phyloP scores from a whole-genome alignment of 164 flowering plant genomes.

The Aristolochia californica region DNA sequence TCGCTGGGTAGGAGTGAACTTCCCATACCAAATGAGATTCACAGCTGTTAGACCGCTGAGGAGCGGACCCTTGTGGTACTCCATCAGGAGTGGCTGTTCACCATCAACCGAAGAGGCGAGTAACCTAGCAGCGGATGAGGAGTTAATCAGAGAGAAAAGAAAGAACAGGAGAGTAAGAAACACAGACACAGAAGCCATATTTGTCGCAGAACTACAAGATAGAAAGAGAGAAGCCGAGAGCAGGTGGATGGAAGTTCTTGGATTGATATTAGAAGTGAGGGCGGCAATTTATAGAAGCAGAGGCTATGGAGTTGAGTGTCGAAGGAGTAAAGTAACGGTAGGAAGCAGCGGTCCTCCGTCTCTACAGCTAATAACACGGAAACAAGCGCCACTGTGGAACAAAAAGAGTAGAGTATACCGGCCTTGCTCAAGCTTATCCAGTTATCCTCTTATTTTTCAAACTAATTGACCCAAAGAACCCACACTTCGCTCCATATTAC shows the following conservation, averaged over 20 bases:
- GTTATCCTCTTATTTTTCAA: background rate
- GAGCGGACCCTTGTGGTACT: conserved; percentile 23
- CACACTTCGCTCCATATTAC: background rate
- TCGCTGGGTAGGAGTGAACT: conserved; percentile 17
- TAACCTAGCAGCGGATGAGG: too few relatives aligned
- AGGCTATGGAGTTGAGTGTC: background rate
- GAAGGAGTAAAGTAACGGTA: background rate
- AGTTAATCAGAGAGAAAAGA: too few relatives aligned
- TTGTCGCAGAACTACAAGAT: too few relatives aligned
- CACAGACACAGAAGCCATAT: too few relatives aligned
- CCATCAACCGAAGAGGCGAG: too few relatives aligned
- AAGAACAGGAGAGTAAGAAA: too few relatives aligned
- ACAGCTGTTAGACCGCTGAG: conserved; percentile 15
- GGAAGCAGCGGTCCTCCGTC: background rate
- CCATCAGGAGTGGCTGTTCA: conserved; percentile 3
- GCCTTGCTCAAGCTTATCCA: too few relatives aligned
- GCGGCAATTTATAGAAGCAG: background rate
- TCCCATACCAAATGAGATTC: conserved; percentile 27
- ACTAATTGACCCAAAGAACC: background rate
- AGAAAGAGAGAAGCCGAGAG: too few relatives aligned
- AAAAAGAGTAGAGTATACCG: background rate
- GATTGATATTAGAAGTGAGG: too few relatives aligned
- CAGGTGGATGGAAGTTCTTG: too few relatives aligned
- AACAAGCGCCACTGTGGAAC: background rate
- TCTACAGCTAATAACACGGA: conserved; percentile 1